phyloP scores from a whole-genome alignment of 2,329 filamentous ascomycete genomes.

The Rachicladosporium sp. region DNA sequence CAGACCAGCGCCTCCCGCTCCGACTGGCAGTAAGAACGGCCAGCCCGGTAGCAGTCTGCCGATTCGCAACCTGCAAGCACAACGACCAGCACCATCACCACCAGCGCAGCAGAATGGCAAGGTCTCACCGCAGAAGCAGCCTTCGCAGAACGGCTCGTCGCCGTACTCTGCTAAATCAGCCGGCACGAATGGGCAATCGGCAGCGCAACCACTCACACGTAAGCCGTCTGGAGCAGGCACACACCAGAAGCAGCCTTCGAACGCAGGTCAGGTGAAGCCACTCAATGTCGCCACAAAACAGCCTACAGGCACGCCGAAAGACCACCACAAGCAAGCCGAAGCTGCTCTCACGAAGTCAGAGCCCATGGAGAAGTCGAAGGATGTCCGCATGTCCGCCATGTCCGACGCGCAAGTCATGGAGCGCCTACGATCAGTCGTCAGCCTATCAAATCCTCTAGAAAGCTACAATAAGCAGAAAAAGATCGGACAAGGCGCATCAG shows the following conservation, averaged over 20 bases:
- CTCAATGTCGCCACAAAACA: slow-evolving; percentile 38
- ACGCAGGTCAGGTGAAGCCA: slow-evolving; percentile 34
- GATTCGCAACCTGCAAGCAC: slow-evolving; percentile 48
- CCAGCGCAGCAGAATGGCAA: slow-evolving; percentile 19
- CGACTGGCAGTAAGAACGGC: slow-evolving; percentile 16
- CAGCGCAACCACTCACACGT: slow-evolving; percentile 15
- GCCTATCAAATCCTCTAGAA: slow-evolving; percentile 84
- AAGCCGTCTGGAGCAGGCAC: slow-evolving; percentile 17
- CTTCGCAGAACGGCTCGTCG: slow-evolving; percentile 15
- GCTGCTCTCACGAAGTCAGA: slow-evolving; percentile 64
- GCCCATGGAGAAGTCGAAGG: slow-evolving; percentile 68
- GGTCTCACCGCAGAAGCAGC: slow-evolving; percentile 14
- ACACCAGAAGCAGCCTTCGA: slow-evolving; percentile 15
- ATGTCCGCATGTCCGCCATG: slow-evolving; percentile 98
- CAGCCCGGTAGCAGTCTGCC: slow-evolving; percentile 16
- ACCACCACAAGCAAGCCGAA: slow-evolving; percentile 69
- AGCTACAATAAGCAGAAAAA: slow-evolving; percentile 99
- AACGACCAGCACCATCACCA: slow-evolving; percentile 40
- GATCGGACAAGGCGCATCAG: slow-evolving; percentile 95
- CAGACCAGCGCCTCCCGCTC: slow-evolving; percentile 55
- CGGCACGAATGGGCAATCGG: slow-evolving; percentile 15
- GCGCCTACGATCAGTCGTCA: slow-evolving; percentile 85
- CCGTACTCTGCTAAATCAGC: slow-evolving; percentile 18
- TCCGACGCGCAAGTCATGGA: slow-evolving; percentile 95
- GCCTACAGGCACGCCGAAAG: slow-evolving; percentile 37